Base-by-base conservation (phyloP, 768 basidiomycete genomes). In the Gautieria morchelliformis region DNA sequence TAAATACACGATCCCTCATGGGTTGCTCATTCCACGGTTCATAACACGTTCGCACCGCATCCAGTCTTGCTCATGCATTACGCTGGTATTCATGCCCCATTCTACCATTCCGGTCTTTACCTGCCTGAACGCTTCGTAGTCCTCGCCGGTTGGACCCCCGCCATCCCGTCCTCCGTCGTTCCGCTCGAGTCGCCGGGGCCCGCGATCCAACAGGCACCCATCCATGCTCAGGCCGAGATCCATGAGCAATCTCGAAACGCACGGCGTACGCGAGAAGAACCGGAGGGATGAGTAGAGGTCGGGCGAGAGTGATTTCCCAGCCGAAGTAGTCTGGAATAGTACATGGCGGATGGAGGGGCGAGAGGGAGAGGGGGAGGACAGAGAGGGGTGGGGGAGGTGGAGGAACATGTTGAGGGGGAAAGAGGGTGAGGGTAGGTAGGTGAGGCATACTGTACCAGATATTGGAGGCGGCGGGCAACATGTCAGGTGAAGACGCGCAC, bases 351-450 rank as follows among this genome's bases (percentile, higher is more conserved):
- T 59, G 59, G 57, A 58, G 52, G 58, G 63, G 57, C 61, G 60
- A 46, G 17, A 48, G 27, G 10, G 58, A 33, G 32, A 82, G 71
- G 0, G 87, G 85, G 37, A 88, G 69, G 54, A 67, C 33, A 63
- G 76, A 82, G 64, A 86, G 82, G 56, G 78, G 80, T 0, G 87
- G 85, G 0, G 83, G 83, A 42, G 80, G 73, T 4, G 78, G 67
- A 1, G 82, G 69, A 64, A 86, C 88, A 74, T 82, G 62, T 22
- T 63, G 20, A 49, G 64, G 59, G 42, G 64, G 51, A 45, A 81
- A 67, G 51, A 68, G 65, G 20, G 58, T 52, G 8, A 58, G n/a
- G 49, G 52, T 30, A 30, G 20, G 20, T 58, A 52, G 7, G 52
- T 20, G 37, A 39, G 3, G 52, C 14, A 19, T 58, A 58, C 49